Base-by-base conservation (phyloP, 495 filamentous ascomycete genomes). In the Massariosphaeria phaeospora region DNA sequence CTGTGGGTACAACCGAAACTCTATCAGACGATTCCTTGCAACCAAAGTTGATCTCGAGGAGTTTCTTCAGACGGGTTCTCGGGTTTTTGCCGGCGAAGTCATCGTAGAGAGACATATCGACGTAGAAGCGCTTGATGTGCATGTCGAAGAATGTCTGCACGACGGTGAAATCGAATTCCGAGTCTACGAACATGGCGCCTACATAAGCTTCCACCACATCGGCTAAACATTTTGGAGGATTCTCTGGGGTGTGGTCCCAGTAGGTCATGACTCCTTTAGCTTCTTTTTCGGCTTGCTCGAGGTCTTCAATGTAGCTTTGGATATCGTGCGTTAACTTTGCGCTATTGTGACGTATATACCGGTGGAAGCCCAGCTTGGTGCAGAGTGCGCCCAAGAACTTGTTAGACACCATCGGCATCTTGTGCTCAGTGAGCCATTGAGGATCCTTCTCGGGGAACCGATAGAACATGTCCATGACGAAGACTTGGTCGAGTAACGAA, bases 361-460 rank as follows among this genome's bases (percentile, higher is more conserved):
- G 79, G 63, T 96, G 84, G 33, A 96, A 84, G 1, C 78, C 81
- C 0, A 97, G 76, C 23, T 78, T 75, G 11, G 91, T 88, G 55
- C 84, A 83, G 6, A 97, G 66, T 18, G 86, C 86, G 11, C 87
- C 91, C 0, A 96, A 75, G 64, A 96, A 98, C 54, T 90, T 91
- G 73, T 98, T 98, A 12, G 90, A 95, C 1, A 93, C 91, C 91
- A 98, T 95, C 9, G 94, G 90, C 89, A 95, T 96, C 77, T 96
- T 98, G 73, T 98, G 94, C 71, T 98, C 93, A 1, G 93, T 98
- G 27, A 98, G 78, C 93, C 93, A 98, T 66, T 96, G 90, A 1
- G 93, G 91, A 65, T 96, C 91, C 53, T 82, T 82, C 38, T 80
- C 76, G 0, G 89, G 89, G 66, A 84, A 88, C 10, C 75, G 76